Conservation (phyloP, 345 rosid genomes). For the Acer campestre region DNA sequence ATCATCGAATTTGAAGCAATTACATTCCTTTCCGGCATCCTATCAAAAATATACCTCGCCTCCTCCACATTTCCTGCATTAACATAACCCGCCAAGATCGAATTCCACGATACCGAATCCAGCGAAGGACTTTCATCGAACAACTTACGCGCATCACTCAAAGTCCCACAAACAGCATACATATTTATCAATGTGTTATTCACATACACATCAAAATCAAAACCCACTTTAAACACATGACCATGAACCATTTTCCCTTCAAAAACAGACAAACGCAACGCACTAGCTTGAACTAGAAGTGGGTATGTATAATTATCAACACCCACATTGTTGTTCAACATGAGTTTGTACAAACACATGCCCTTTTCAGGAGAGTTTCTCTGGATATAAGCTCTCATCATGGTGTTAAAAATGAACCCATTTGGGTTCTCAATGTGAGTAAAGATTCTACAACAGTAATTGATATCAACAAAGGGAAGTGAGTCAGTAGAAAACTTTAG, state of each 20-base stretch:
- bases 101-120: constrained; percentile 67
- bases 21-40: constrained; percentile 50
- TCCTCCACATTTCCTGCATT: constrained; percentile 40
- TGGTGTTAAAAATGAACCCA: constrained; percentile 49
- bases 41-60: constrained; percentile 41
- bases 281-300: constrained; percentile 46
- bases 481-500: constrained; percentile 48
- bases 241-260: constrained; percentile 53
- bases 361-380: constrained; percentile 35
- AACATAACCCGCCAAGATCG: constrained; percentile 58
- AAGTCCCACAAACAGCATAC: constrained; percentile 48
- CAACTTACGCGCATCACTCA: constrained; percentile 42
- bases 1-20: constrained; percentile 70
- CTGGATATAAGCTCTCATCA: constrained; percentile 51
- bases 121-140: constrained; percentile 49
- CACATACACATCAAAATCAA: constrained; percentile 48
- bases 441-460: constrained; percentile 42
- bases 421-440: constrained; percentile 39
- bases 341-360: constrained; percentile 40
- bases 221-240: constrained; percentile 48
- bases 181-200: constrained; percentile 50
- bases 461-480: constrained; percentile 30
- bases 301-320: constrained; percentile 58
- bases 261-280: constrained; percentile 34
- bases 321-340: constrained; percentile 36